Evolutionary conservation across 2,329 filamentous ascomycete genomes (phyloP).

Genomic region (Talaromyces sp.): DNA sequence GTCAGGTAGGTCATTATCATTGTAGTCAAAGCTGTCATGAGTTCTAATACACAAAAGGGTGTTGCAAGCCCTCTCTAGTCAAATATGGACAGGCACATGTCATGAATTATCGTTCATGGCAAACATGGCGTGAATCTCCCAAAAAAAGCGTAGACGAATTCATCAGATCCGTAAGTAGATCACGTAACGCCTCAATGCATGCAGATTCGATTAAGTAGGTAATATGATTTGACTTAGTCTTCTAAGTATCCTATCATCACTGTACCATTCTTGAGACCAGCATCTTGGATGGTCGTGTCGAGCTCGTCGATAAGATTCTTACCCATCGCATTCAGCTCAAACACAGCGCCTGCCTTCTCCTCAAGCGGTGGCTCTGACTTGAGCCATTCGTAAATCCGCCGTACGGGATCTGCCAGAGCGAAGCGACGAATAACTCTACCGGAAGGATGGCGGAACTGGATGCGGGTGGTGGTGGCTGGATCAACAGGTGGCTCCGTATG

Average conservation of each 20-base stretch:
- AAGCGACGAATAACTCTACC: constrained; percentile 89
- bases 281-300: constrained; percentile 71
- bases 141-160: background rate
- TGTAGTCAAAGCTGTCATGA: constrained; percentile 1
- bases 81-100: constrained; percentile 11
- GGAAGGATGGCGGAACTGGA: constrained; percentile 85
- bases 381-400: constrained; percentile 90
- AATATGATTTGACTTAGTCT: constrained; percentile 7
- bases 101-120: background rate
- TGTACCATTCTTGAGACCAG: constrained; percentile 84
- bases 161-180: background rate
- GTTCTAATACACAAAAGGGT: constrained; percentile 1
- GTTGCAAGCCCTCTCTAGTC: background rate
- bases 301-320: constrained; percentile 77
- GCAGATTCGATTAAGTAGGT: constrained; percentile 6
- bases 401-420: constrained; percentile 68
- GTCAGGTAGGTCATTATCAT: constrained; percentile 4
- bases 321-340: constrained; percentile 86
- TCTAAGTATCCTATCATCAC: constrained; percentile 89
- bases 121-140: background rate
- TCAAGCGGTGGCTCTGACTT: constrained; percentile 77
- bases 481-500: constrained; percentile 75
- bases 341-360: constrained; percentile 71
- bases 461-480: constrained; percentile 72
- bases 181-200: constrained; percentile 18